A percentile compares a stretch with the other conserved stretches of the same genome.
Evolutionary conservation across 352 stramenopile species (phyloP).

Genomic region (Phytophthora hibernalis): DNA sequence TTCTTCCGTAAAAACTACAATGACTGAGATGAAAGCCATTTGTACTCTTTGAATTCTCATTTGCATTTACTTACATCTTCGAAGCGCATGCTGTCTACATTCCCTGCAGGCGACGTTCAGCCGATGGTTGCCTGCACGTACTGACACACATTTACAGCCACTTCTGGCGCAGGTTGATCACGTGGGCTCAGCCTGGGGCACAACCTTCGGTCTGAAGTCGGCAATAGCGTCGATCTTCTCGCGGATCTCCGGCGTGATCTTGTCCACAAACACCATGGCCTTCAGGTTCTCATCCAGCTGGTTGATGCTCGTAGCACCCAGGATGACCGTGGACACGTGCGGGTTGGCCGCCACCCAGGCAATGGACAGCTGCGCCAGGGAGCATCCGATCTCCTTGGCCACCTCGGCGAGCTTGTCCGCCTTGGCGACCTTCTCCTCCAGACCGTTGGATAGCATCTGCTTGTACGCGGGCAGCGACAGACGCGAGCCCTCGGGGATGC

Average conservation of each 20-base stretch:
- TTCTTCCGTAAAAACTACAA: conserved; percentile 41
- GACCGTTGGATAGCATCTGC: conserved; percentile 48
- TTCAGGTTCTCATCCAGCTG: conserved; percentile 77
- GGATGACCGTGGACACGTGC: conserved; percentile 68
- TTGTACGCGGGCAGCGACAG: conserved; percentile 52
- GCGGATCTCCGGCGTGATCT: conserved; percentile 64
- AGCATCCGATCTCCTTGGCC: conserved; percentile 69
- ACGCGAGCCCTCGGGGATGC: conserved; percentile 56
- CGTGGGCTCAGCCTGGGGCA: conserved; percentile 34
- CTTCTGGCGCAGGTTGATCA: conserved; percentile 32
- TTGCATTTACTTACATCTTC: neutral
- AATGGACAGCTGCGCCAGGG: conserved; percentile 51
- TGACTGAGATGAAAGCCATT: conserved; percentile 11
- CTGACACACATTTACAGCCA: conserved; percentile 20
- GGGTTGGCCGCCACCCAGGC: conserved; percentile 57
- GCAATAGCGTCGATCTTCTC: conserved; percentile 60
- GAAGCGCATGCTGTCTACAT: neutral
- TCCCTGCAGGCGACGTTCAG: neutral
- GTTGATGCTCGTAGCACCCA: conserved; percentile 61
- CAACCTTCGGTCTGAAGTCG: conserved; percentile 43
- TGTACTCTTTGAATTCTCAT: neutral
- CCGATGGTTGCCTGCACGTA: neutral
- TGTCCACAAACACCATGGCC: conserved; percentile 48
- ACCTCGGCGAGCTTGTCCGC: conserved; percentile 45
- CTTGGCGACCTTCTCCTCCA: conserved; percentile 52